Conservation (phyloP, 805 yeast species). For the Lipomyces japonicus region DNA sequence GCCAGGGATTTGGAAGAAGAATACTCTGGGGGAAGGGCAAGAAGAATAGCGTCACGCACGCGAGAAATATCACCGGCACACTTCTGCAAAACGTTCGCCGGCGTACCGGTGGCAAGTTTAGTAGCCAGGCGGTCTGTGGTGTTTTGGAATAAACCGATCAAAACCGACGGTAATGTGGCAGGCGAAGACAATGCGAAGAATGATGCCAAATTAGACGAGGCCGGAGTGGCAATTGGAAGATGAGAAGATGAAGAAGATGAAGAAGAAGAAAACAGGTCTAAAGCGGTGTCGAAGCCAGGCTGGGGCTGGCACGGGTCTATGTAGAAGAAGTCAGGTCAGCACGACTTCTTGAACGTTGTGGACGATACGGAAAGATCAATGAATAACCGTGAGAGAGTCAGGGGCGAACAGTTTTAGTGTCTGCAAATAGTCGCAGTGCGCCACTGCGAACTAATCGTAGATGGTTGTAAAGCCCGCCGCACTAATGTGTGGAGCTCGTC, state of each 20-base stretch:
- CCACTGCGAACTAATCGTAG: no score
- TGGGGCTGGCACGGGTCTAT: no score
- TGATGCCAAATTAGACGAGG: neutral
- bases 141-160: neutral
- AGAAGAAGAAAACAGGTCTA: neutral
- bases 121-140: neutral
- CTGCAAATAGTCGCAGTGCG: no score
- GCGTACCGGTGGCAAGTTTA: neutral
- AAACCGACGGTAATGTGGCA: neutral
- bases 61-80: neutral
- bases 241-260: neutral
- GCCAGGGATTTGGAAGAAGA: neutral
- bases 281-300: neutral
- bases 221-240: slow-evolving; percentile 2
- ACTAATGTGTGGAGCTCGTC: no score
- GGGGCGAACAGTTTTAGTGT: no score
- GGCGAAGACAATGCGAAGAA: neutral
- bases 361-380: no score
- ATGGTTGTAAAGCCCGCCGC: no score
- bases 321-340: no score
- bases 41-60: neutral
- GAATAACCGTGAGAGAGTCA: no score
- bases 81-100: slow-evolving; percentile 1
- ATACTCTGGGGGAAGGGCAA: slow-evolving; percentile 1
- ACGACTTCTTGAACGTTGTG: no score